phyloP scores from a whole-genome alignment of 331 rosid species.

The Cucumis variabilis region DNA sequence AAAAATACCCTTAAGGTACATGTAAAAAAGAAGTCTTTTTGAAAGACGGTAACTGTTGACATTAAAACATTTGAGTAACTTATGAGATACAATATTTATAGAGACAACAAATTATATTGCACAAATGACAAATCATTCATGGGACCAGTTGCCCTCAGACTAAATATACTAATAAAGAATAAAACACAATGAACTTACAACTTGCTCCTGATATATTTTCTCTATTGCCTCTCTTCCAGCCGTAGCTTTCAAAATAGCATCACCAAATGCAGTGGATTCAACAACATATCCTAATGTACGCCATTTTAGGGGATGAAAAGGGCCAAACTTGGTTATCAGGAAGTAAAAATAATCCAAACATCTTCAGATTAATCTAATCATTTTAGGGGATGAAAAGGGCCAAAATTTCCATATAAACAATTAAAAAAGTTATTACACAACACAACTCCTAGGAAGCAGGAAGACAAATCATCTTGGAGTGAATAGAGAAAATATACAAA shows the following conservation, averaged over 20 bases:
- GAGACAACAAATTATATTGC: neutral
- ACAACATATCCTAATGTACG: constrained; percentile 97
- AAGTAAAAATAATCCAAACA: neutral
- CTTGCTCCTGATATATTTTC: constrained; percentile 80
- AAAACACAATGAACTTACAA: constrained; percentile 56
- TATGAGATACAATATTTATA: neutral
- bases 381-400: neutral
- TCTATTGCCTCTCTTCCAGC: constrained; percentile 99
- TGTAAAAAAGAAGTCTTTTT: neutral
- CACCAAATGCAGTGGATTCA: constrained; percentile 98
- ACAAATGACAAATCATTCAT: neutral
- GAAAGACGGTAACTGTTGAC: neutral
- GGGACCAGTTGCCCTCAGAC: neutral
- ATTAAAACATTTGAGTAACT: neutral
- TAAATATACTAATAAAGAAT: neutral
- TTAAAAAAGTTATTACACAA: neutral
- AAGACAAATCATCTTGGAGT: neutral
- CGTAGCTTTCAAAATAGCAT: constrained; percentile 96
- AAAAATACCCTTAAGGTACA: neutral
- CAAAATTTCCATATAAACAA: neutral
- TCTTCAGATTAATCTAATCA: neutral
- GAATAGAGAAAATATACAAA: too few relatives aligned
- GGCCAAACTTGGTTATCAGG: too few relatives aligned
- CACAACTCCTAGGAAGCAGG: neutral
- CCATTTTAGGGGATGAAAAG: too few relatives aligned